A percentile compares a stretch with the other conserved stretches of the same genome.
Evolutionary conservation across 495 filamentous ascomycete genomes (phyloP).

Genomic region (Neurospora sublineolata): DNA sequence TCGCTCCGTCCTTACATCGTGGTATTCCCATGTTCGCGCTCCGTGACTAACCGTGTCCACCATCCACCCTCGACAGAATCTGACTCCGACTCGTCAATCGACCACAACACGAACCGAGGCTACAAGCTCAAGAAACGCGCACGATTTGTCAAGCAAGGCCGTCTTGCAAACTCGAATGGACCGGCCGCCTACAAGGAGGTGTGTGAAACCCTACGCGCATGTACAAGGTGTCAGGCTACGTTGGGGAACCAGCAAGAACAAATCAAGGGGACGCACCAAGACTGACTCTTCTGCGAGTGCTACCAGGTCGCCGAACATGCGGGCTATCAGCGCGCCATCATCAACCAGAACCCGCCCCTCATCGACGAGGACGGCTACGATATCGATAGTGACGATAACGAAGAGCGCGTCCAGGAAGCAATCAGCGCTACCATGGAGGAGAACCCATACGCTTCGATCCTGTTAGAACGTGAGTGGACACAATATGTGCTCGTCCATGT

Average conservation of each 20-base stretch:
- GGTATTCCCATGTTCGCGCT: neutral
- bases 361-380: slow-evolving; percentile 84
- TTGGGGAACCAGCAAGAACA: neutral
- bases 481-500: neutral
- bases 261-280: neutral
- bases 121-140: slow-evolving; percentile 83
- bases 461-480: slow-evolving; percentile 60
- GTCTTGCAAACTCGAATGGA: slow-evolving; percentile 55
- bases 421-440: slow-evolving; percentile 60
- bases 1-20: neutral
- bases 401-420: slow-evolving; percentile 49
- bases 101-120: slow-evolving; percentile 73
- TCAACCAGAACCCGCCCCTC: slow-evolving; percentile 59
- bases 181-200: slow-evolving; percentile 82
- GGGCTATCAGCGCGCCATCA: slow-evolving; percentile 73
- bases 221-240: neutral
- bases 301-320: slow-evolving; percentile 69
- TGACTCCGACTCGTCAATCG: slow-evolving; percentile 76
- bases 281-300: neutral
- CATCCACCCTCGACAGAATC: slow-evolving; percentile 44
- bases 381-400: slow-evolving; percentile 70
- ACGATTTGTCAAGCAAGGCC: slow-evolving; percentile 65
- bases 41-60: neutral
- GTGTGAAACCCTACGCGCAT: slow-evolving; percentile 9
- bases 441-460: slow-evolving; percentile 72